Evolutionary conservation across 2,329 filamentous ascomycete species (phyloP).

Genomic region (Septoria linicola): DNA sequence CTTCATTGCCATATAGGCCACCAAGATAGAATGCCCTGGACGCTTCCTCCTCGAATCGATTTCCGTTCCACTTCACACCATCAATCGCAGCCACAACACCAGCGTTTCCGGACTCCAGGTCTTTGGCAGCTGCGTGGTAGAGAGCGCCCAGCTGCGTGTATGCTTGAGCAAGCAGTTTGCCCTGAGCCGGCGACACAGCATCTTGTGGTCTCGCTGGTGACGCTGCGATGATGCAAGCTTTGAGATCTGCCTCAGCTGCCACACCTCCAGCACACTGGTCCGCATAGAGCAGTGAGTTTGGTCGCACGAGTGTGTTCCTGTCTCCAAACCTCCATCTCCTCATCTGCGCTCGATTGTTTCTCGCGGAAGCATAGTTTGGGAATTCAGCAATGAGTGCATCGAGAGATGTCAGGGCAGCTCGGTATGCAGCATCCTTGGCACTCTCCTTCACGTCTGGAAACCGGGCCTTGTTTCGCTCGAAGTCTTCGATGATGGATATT

Average conservation of each 20-base stretch:
- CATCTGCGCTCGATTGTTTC: slow-evolving; percentile 72
- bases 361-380: slow-evolving; percentile 68
- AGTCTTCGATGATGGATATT: slow-evolving; percentile 31
- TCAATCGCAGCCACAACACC: slow-evolving; percentile 34
- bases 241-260: slow-evolving; percentile 39
- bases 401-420: slow-evolving; percentile 43
- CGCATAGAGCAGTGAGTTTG: slow-evolving; percentile 4
- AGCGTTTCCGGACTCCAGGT: slow-evolving; percentile 18
- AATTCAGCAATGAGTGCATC: slow-evolving; percentile 56
- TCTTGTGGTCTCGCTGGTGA: slow-evolving; percentile 53
- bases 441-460: slow-evolving; percentile 12
- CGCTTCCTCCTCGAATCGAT: slow-evolving; percentile 54
- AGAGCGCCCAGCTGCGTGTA: slow-evolving; percentile 61
- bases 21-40: slow-evolving; percentile 56
- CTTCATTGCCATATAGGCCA: slow-evolving; percentile 56
- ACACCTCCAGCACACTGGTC: slow-evolving; percentile 7
- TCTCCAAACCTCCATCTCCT: slow-evolving; percentile 53
- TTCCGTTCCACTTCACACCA: slow-evolving; percentile 37
- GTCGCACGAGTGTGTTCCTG: slow-evolving; percentile 33
- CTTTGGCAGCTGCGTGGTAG: slow-evolving; percentile 29
- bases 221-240: slow-evolving; percentile 57
- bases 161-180: slow-evolving; percentile 65
- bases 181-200: slow-evolving; percentile 62
- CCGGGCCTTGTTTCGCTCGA: slow-evolving; percentile 17
- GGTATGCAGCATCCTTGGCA: slow-evolving; percentile 26